Evolutionary conservation across 2,329 filamentous ascomycete genomes (phyloP).

Genomic region (Colletotrichum acutatum): DNA sequence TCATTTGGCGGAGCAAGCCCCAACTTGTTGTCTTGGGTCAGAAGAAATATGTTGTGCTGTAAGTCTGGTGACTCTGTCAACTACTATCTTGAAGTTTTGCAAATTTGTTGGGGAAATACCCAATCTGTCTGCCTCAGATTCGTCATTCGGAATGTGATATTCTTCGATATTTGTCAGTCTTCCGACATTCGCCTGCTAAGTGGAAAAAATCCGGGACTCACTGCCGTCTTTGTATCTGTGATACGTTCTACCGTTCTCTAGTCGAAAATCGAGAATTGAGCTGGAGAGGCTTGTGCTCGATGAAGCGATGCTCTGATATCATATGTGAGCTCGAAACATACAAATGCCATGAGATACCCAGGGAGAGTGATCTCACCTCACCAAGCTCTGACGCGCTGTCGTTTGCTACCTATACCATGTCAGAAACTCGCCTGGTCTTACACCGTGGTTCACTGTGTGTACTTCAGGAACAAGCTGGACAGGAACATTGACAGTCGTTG

Average conservation of each 20-base stretch:
- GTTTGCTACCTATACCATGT: too few species aligned
- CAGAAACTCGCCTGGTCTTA: too few species aligned
- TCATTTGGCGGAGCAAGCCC: conserved; percentile 23
- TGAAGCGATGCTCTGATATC: not conserved
- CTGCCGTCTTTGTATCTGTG: conserved; percentile 36
- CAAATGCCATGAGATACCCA: not conserved
- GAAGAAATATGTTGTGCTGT: conserved; percentile 46
- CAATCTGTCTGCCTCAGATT: conserved; percentile 3
- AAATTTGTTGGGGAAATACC: too few species aligned
- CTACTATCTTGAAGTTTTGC: too few species aligned
- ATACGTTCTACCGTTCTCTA: conserved; percentile 13
- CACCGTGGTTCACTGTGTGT: too few species aligned
- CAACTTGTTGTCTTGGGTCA: conserved; percentile 45
- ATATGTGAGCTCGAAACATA: too few species aligned
- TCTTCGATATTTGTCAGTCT: not conserved
- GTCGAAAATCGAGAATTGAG: conserved; percentile 38
- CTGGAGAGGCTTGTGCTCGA: conserved; percentile 46
- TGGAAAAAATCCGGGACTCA: not conserved
- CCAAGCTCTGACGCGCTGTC: too few species aligned
- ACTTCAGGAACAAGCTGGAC: too few species aligned
- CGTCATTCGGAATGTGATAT: conserved; percentile 21
- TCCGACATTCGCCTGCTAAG: too few species aligned
- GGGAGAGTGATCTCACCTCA: too few species aligned
- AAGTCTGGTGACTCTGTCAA: conserved; percentile 40
- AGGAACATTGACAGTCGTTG: too few species aligned